Conservation (phyloP, 2,329 filamentous ascomycete species). For the Cladosporium austrohemisphaericum region DNA sequence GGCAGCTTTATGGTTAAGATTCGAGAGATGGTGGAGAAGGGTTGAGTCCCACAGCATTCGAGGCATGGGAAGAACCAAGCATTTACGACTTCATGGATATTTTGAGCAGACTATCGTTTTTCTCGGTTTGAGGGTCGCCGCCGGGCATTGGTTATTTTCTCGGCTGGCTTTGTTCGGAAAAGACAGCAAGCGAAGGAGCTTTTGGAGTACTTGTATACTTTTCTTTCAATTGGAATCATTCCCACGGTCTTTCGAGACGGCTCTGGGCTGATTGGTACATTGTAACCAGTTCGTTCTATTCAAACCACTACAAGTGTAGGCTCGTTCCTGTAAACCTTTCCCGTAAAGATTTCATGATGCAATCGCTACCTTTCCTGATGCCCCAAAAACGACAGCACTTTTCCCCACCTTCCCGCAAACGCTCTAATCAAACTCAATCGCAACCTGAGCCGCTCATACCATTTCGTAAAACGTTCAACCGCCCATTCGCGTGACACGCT, state of each 20-base stretch:
- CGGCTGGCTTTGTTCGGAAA: constrained; percentile 4
- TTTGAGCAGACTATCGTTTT: constrained; percentile 3
- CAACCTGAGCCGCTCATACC: no score
- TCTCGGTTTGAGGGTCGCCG: neutral
- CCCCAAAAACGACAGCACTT: neutral
- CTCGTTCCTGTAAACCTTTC: neutral
- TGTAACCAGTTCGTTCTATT: neutral
- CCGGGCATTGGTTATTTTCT: neutral
- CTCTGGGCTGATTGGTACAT: neutral
- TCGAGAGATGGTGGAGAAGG: constrained; percentile 38
- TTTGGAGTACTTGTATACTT: neutral
- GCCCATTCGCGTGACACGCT: neutral
- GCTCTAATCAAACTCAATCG: no score
- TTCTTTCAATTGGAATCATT: neutral
- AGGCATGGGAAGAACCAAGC: neutral
- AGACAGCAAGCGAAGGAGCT: constrained; percentile 10
- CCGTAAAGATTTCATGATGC: neutral
- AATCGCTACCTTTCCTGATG: neutral
- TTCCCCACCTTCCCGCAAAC: no score
- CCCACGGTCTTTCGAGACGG: constrained; percentile 1
- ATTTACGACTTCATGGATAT: constrained; percentile 12
- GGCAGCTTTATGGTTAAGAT: constrained; percentile 48
- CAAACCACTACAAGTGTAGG: no score
- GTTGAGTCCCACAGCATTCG: constrained; percentile 1
- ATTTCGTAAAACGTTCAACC: neutral